These are phyloP conservation scores for Yamadazyma songkhlaensis DNA, from an alignment of 1,139 yeast species.

Conservation along the genomic window DNA sequence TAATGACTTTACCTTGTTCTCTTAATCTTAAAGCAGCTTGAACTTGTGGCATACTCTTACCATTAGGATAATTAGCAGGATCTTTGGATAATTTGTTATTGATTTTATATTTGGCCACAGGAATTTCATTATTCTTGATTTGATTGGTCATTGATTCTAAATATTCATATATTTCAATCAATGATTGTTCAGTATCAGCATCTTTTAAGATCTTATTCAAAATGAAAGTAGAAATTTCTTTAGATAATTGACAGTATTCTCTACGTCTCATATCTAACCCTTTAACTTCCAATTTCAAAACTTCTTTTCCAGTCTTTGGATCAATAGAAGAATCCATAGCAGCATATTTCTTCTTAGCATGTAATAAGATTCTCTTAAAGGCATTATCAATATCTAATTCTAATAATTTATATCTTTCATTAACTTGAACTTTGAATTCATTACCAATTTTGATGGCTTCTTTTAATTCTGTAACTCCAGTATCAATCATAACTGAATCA, in stretches of 20 bases:
- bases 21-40: conserved; percentile 85
- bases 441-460: conserved; percentile 86
- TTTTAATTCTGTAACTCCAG: conserved; percentile 64
- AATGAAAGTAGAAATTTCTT: conserved; percentile 78
- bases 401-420: conserved; percentile 79
- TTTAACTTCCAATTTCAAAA: conserved; percentile 73
- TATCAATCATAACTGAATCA: conserved; percentile 98
- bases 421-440: conserved; percentile 79
- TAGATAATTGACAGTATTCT: conserved; percentile 90
- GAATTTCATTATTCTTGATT: conserved; percentile 59
- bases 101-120: conserved; percentile 64
- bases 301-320: conserved; percentile 50
- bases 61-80: conserved; percentile 71
- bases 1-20: conserved; percentile 77
- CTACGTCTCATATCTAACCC: conserved; percentile 98
- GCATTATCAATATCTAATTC: conserved; percentile 96
- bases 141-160: conserved; percentile 59
- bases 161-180: conserved; percentile 70
- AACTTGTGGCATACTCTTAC: conserved; percentile 87
- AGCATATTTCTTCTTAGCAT: conserved; percentile 98
- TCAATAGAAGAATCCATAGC: conserved; percentile 65
- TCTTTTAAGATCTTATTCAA: conserved; percentile 71
- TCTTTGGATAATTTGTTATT: conserved; percentile 77
- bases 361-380: conserved; percentile 78
- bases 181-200: conserved; percentile 73